phyloP scores from a whole-genome alignment of 2,329 filamentous ascomycete species.

The Ceratocystis variospora region DNA sequence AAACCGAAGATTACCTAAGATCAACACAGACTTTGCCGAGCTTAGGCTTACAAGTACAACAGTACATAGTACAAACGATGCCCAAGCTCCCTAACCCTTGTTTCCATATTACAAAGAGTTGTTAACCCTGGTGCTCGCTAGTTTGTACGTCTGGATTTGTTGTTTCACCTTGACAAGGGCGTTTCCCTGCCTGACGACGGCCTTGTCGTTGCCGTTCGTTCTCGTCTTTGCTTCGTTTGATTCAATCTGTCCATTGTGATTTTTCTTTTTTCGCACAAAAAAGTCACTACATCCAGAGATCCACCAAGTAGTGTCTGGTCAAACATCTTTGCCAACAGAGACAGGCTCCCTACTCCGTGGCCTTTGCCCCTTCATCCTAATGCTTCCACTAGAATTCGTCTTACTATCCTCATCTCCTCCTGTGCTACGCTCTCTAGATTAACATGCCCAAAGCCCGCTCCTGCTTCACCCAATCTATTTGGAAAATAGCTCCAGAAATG shows the following conservation, averaged over 20 bases:
- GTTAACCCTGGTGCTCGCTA: neutral
- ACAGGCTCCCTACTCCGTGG: neutral
- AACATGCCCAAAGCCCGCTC: neutral
- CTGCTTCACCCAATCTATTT: neutral
- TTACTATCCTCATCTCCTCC: neutral
- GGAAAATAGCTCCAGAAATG: slow-evolving; percentile 16
- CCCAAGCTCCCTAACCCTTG: slow-evolving; percentile 2
- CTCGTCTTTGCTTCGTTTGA: neutral
- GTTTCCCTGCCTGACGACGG: too few relatives aligned
- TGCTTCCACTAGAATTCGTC: slow-evolving; percentile 4
- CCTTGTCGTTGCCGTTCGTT: neutral
- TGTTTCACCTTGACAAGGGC: neutral
- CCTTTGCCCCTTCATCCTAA: neutral
- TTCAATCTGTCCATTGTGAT: neutral
- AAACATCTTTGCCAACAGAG: neutral
- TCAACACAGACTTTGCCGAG: neutral
- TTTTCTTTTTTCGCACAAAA: neutral
- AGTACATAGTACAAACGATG: neutral
- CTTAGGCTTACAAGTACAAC: neutral
- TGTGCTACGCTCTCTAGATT: slow-evolving; percentile 7
- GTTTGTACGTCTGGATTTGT: neutral
- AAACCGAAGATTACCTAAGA: neutral
- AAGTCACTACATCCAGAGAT: neutral
- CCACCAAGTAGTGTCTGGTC: neutral
- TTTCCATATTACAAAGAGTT: too few relatives aligned